Percentiles rank a stretch among this genome's conserved stretches.
Evolutionary conservation across 2,329 filamentous ascomycete species (phyloP).

Genomic region (Aspergillus intermedius): DNA sequence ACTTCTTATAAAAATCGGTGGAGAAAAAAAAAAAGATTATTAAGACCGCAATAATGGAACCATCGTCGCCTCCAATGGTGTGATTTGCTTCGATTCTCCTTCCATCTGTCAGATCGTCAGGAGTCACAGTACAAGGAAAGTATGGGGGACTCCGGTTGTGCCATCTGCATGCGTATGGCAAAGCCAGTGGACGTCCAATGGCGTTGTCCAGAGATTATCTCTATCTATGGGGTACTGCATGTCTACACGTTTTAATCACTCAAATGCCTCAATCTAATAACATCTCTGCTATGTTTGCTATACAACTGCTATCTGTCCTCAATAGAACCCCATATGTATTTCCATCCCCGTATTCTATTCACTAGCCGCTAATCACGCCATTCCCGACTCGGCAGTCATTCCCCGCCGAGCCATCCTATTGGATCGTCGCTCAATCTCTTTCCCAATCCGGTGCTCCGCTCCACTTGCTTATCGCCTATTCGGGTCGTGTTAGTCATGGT

Average conservation of each 20-base stretch:
- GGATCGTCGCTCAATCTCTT: background rate
- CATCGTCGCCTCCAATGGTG: conserved; percentile 16
- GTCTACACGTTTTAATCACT: too few species aligned
- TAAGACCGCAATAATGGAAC: background rate
- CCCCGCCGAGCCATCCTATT: background rate
- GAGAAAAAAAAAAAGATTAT: conserved; percentile 1
- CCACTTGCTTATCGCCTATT: background rate
- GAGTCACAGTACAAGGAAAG: too few species aligned
- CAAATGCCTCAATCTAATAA: too few species aligned
- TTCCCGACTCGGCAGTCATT: background rate
- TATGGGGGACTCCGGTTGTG: too few species aligned
- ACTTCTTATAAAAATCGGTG: conserved; percentile 1
- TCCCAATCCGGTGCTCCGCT: background rate
- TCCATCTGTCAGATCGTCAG: conserved; percentile 1
- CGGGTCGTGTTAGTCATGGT: too few species aligned
- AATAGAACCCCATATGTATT: background rate
- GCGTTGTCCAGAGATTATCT: too few species aligned
- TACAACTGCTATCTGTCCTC: too few species aligned
- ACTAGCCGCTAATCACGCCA: background rate
- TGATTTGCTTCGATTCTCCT: conserved; percentile 9
- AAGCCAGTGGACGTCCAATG: too few species aligned
- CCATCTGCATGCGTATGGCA: too few species aligned
- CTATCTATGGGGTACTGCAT: too few species aligned
- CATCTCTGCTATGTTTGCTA: too few species aligned
- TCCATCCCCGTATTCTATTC: background rate